Base-by-base conservation (phyloP, 129 eudicot species). In the Flaveria robusta region DNA sequence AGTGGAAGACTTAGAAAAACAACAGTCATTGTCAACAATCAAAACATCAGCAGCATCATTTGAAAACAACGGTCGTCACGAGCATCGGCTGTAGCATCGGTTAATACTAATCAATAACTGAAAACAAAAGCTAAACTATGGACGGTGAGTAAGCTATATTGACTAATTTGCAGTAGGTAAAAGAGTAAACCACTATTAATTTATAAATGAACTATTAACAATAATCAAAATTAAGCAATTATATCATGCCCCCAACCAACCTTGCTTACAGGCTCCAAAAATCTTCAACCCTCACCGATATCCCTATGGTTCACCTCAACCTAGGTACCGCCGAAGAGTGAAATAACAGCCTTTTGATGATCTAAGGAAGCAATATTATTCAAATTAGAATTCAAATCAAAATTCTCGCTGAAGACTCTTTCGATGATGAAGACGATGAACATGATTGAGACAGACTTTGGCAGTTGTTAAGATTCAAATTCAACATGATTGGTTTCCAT, bases 301-400 rank as follows among this genome's bases (percentile, higher is more conserved):
- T 58, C 62, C 27, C 22, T 58, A 16, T 70, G 52, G 88, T 85
- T 24, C 59, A 46, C 70, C 79, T 81, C 86, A 58, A 91, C 87
- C 78, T 60, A 66, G 59, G 78, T 56, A 39, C 97, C n/a, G n/a
- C n/a, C 97, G 80, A 91, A 74, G 58, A 87, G 79, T 52, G 92
- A 88, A 74, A 91, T 83, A 19, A 52, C 84, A 58, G 83, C 52
- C 62, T 31, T 72, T 41, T 52, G 66, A 42, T 27, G 86, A 47
- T 77, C 78, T 12, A 79, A 64, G 18, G 74, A 81, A 39, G 67
- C 37, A 71, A 82, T 88, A 27, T 74, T 85, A 64, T 71, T 55
- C 51, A 63, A 62, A 15, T 52, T 63, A 9, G 87, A 89, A 82
- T 86, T 91, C 45, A 91, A 86, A 83, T 85, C 86, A 68, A 88